phyloP scores from a whole-genome alignment of 2,329 filamentous ascomycete genomes.

The Mollisia scopiformis region DNA sequence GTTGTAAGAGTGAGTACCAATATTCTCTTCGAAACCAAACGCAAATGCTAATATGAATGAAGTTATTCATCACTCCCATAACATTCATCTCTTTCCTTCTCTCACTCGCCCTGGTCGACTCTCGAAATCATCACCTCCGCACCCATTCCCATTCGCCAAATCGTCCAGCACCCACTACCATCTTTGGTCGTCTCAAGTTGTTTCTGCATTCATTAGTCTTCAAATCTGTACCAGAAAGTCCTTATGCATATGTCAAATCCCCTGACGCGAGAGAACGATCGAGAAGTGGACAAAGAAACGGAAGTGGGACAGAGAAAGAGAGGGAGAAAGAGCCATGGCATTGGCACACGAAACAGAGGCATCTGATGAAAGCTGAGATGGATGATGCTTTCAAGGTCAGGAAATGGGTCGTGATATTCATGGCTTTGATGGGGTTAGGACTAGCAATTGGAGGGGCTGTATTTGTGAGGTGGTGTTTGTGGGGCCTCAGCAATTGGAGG shows the following conservation, averaged over 20 bases:
- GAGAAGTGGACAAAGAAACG: not conserved
- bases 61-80: slow-evolving; percentile 37
- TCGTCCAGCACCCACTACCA: slow-evolving; percentile 13
- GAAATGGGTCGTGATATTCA: slow-evolving; percentile 30
- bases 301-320: slow-evolving; percentile 5
- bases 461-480: slow-evolving; percentile 15
- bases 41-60: not conserved
- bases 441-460: slow-evolving; percentile 3
- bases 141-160: slow-evolving; percentile 16
- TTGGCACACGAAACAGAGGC: slow-evolving; percentile 37
- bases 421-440: slow-evolving; percentile 16
- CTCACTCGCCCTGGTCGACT: slow-evolving; percentile 36
- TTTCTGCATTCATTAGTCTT: slow-evolving; percentile 28
- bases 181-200: slow-evolving; percentile 15
- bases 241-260: slow-evolving; percentile 32
- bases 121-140: slow-evolving; percentile 26
- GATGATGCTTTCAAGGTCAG: slow-evolving; percentile 36
- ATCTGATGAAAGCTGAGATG: slow-evolving; percentile 37
- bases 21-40: not conserved
- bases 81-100: slow-evolving; percentile 38
- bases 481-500: not conserved
- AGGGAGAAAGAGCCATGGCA: slow-evolving; percentile 32
- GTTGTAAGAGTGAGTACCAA: slow-evolving; percentile 26
- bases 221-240: slow-evolving; percentile 14
- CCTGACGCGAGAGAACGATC: slow-evolving; percentile 13